Percentiles rank a stretch among this genome's conserved stretches.
Conservation (phyloP, 2,329 filamentous ascomycete genomes). For the Aspergillus unguis region DNA sequence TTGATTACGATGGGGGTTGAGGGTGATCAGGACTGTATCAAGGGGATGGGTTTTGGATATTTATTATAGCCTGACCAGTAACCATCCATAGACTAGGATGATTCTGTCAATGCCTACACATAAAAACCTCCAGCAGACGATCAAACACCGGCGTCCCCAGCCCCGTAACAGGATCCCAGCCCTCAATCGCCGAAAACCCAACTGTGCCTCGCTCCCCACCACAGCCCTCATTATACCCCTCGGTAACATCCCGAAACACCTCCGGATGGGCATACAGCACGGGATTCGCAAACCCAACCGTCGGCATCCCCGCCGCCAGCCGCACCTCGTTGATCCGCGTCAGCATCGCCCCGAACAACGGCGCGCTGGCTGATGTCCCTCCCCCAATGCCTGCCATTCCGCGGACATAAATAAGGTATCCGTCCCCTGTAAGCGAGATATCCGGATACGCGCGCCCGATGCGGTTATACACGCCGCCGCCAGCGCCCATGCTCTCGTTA, state of each 20-base stretch:
- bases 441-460: constrained; percentile 51
- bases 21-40: not conserved
- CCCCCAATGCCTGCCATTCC: not conserved
- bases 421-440: constrained; percentile 45
- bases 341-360: constrained; percentile 1
- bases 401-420: constrained; percentile 23
- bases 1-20: not conserved
- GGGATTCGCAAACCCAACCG: constrained; percentile 54
- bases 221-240: constrained; percentile 33
- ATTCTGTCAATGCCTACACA: constrained; percentile 5
- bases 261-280: constrained; percentile 37
- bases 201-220: constrained; percentile 25
- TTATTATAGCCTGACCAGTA: not conserved
- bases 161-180: constrained; percentile 34
- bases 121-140: constrained; percentile 29
- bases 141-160: constrained; percentile 33
- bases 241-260: constrained; percentile 43
- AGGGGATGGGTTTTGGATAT: not conserved
- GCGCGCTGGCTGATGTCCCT: not conserved
- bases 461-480: constrained; percentile 41
- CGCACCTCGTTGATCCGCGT: constrained; percentile 49
- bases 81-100: too few species aligned
- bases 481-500: constrained; percentile 24
- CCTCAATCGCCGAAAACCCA: constrained; percentile 26
- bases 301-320: constrained; percentile 43